Evolutionary conservation across 345 rosid genomes (phyloP), one percentile per base, ranked within the genome.

Genomic region (Angophora floribunda): DNA sequence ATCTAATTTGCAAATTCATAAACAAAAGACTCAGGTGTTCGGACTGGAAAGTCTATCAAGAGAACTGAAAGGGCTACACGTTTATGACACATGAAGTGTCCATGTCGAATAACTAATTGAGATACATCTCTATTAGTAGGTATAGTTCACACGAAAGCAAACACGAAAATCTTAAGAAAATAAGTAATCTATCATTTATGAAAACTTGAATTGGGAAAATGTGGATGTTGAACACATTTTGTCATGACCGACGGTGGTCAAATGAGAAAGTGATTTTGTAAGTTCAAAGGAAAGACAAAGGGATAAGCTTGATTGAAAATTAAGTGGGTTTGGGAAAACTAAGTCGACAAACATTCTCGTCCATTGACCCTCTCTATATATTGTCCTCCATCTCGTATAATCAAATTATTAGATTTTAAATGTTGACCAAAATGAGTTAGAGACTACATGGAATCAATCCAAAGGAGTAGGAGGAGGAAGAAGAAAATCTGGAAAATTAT

Each of bases 21-120:
- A 15, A 19, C 49, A 3, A 75, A 36, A 0, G 13, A 36, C 4
- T 32, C 1, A 1, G 2, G 14, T 6, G 3, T 41, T 75, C 3
- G 13, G 22, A 19, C 4, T 0, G 1, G 24, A 19, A 75, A 19
- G 14, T 36, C 49, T 41, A 19, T 2, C 2, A 6, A 19, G 1
- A 1, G 1, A 19, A 5, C 1, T 22, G 6, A 11, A 41, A 75
- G 84, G 41, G 84, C 14, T 15, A 41, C 1, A 2, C 19, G 84
- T 2, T 41, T 44, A 41, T 3, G 1, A 75, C 7, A 7, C 1
- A 9, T 0, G 3, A 63, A 63, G 7, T 3, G 9, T 63, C 32
- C 17, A n/a, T n/a, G 19, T 5, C 6, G 28, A 26, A 19, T 75
- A 19, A 75, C 49, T 19, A 41, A 41, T 75, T 19, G 13, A 36